These are phyloP conservation scores for Epichloe gansuensis DNA, from an alignment of 2,329 filamentous ascomycete species.

Conservation along the genomic window DNA sequence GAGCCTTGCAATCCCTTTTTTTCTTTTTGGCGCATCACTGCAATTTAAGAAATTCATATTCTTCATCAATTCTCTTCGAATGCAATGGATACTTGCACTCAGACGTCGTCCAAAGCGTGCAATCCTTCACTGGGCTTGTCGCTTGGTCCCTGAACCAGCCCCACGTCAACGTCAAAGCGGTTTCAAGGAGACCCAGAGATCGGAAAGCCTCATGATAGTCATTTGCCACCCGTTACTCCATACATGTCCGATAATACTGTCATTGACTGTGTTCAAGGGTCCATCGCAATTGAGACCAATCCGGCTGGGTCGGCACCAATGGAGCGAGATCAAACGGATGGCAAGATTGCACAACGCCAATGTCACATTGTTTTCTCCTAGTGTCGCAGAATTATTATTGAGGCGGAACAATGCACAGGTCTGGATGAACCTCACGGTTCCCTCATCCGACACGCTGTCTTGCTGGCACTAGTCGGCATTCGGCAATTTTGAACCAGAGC, in stretches of 20 bases:
- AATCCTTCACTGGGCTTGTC: neutral
- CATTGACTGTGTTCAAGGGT: neutral
- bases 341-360: neutral
- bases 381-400: too few species aligned
- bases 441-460: neutral
- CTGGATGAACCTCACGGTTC: neutral
- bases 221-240: too few species aligned
- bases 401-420: neutral
- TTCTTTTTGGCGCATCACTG: too few species aligned
- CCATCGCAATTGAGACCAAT: neutral
- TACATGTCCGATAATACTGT: neutral
- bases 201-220: neutral
- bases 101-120: neutral
- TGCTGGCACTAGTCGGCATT: conserved; percentile 4
- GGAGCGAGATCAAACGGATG: neutral
- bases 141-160: neutral
- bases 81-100: neutral
- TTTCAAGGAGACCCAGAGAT: neutral
- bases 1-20: too few species aligned
- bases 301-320: neutral
- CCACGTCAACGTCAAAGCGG: neutral
- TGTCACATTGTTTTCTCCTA: neutral
- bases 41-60: too few species aligned
- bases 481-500: conserved; percentile 3
- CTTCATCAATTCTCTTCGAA: too few species aligned